A percentile compares a stretch with the other conserved stretches of the same genome.
Evolutionary conservation across 2,329 filamentous ascomycete genomes (phyloP).

Genomic region (Aschersonia sp.): DNA sequence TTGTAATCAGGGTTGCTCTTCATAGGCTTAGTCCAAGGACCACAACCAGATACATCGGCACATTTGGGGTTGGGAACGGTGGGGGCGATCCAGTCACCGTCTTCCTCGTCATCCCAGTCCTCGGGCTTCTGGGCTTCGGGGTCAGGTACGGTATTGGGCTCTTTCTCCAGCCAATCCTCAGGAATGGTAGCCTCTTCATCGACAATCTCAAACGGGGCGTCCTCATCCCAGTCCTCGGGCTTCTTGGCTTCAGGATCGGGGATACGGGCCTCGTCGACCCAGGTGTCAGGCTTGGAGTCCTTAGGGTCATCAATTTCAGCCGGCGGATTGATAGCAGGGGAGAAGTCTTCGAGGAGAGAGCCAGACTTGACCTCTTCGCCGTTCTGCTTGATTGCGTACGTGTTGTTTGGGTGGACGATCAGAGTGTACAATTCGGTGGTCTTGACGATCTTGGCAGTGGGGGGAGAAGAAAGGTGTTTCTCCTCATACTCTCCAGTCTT

Average conservation of each 20-base stretch:
- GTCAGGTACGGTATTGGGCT: constrained; percentile 71
- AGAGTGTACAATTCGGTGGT: constrained; percentile 90
- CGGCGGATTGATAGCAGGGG: constrained; percentile 79
- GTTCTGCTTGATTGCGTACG: constrained; percentile 83
- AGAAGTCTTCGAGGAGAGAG: constrained; percentile 86
- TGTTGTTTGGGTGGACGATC: constrained; percentile 93
- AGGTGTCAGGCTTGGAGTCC: constrained; percentile 86
- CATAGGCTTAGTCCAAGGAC: constrained; percentile 80
- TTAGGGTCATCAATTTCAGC: constrained; percentile 92
- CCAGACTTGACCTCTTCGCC: constrained; percentile 79
- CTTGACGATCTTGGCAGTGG: constrained; percentile 80
- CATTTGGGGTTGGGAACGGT: constrained; percentile 94
- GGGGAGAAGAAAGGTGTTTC: constrained; percentile 85
- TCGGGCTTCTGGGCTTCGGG: constrained; percentile 95
- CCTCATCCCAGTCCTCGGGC: constrained; percentile 98
- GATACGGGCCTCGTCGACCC: constrained; percentile 90
- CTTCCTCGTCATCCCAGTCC: constrained; percentile 99
- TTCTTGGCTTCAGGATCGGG: constrained; percentile 85
- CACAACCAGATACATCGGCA: constrained; percentile 81
- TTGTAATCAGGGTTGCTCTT: constrained; percentile 95
- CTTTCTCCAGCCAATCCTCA: constrained; percentile 90
- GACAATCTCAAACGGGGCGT: constrained; percentile 89
- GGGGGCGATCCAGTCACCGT: constrained; percentile 90
- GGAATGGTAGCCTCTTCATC: constrained; percentile 86
- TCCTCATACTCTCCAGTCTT: constrained; percentile 99